Base-by-base conservation (phyloP, 1,284 basidiomycete genomes). In the Irpex rosettiformis region DNA sequence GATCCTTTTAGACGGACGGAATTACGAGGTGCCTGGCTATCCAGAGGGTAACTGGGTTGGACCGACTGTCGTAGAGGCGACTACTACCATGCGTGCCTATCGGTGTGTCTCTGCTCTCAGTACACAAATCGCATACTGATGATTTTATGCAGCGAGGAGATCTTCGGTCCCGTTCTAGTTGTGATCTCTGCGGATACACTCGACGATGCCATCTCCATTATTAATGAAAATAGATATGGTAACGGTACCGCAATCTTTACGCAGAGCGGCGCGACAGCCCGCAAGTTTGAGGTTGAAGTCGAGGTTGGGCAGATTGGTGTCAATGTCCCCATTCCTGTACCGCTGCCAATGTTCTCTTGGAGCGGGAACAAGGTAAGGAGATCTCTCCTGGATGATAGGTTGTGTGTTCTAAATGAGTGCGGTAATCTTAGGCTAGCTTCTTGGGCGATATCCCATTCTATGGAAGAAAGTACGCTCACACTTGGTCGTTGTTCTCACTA, bases 171-270 rank as follows among this genome's bases (percentile, higher is more conserved):
- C 2, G 96, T 90, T 0, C 80, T 99, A 43, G 79, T 89, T 22
- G 81, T 97, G 55, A 72, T 98, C 64, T 80, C 84, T 57, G 93
- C 90, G 4, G 86, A 94, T 57, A 94, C 89, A 1, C 79, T 99
- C 51, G 95, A 98, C 65, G 93, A 98, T 65, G 96, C 95, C 21
- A 82, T 98, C 61, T 84, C 86, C 37, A 86, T 97, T 63, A 88
- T 98, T 76, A 98, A 98, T 75, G 75, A 79, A 57, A 98, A 97
- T 77, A 82, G 77, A 69, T 97, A 93, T 70, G 93, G 96, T 2
- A 98, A 98, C 71, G 96, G 96, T 28, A 86, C 94, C n/a, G 92
- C 94, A 22, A 94, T 98, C 70, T 98, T 98, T 73, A 99, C 96
- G 29, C 93, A 96, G 75, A 94, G 91, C 52, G 96, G 96, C n/a